A percentile compares a stretch with the other conserved stretches of the same genome.
phyloP scores from a whole-genome alignment of 495 filamentous ascomycete genomes.

The Tuber melanosporum region DNA sequence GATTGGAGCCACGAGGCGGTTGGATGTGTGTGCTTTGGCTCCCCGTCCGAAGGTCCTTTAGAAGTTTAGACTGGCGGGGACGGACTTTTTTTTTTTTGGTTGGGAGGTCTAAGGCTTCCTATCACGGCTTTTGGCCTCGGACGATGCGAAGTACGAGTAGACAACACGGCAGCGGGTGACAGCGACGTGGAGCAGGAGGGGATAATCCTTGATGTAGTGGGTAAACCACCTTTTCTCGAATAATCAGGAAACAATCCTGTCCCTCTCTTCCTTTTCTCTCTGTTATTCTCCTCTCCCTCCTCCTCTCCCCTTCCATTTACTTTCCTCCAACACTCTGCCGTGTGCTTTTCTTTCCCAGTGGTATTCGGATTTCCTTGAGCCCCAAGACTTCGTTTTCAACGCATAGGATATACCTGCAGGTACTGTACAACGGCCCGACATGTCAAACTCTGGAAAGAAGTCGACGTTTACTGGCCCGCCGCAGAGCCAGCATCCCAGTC shows the following conservation, averaged over 20 bases:
- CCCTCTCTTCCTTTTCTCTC: constrained; percentile 19
- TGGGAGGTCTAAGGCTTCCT: constrained; percentile 19
- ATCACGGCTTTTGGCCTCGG: constrained; percentile 28
- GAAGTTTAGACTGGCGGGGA: not conserved
- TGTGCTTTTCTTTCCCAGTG: constrained; percentile 4
- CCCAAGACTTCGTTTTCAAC: not conserved
- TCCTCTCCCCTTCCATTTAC: constrained; percentile 22
- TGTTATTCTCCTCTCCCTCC: constrained; percentile 15
- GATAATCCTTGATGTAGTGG: constrained; percentile 5
- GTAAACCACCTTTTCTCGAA: not conserved
- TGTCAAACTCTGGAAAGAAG: not conserved
- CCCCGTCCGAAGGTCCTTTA: not conserved
- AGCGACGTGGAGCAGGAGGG: constrained; percentile 13
- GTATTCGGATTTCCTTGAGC: constrained; percentile 12
- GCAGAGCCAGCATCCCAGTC: constrained; percentile 8
- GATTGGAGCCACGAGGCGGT: constrained; percentile 39
- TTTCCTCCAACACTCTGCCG: constrained; percentile 11
- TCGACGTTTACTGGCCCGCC: not conserved
- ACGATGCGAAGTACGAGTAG: constrained; percentile 13
- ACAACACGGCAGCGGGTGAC: constrained; percentile 25
- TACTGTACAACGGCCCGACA: not conserved
- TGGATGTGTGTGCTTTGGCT: constrained; percentile 12
- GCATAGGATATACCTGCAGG: not conserved
- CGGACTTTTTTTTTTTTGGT: not conserved
- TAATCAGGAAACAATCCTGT: constrained; percentile 2